Base-by-base conservation (phyloP, 495 filamentous ascomycete genomes). In the Penicillium coffeae region DNA sequence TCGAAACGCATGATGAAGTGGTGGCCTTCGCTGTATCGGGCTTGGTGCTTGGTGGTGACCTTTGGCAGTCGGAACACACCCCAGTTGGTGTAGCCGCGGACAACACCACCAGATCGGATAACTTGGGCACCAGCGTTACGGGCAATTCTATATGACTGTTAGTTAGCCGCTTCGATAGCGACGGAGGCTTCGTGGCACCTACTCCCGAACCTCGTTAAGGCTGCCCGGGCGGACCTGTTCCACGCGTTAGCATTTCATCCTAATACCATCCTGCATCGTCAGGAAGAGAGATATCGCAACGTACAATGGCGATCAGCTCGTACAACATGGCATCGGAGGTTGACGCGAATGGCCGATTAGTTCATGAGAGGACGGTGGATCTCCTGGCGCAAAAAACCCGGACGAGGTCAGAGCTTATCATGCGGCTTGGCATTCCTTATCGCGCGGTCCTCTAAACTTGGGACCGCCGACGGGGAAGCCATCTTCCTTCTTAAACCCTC, bases 1-100 rank as follows among this genome's bases (percentile, higher is more conserved):
- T 98, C 93, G 72, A 94, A 98, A 51, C 93, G 88, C 89, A 98
- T 88, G 62, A 95, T 83, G 74, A 98, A 98, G 76, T 97, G 95
- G 69, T 96, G 90, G 25, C 94, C 93, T 30, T 78, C 76, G 45
- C 79, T 80, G 75, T 97, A 85, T 46, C 78, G 77, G 47, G 83
- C 79, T 70, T 95, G 89, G 69, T 92, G 86, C 62, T 82, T 82
- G 52, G 77, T 83, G 45, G 81, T 79, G 51, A 83, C 73, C 52
- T 80, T 83, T 22, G 93, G 93, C 13, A 98, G 83, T 9, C 83
- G 70, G 73, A 91, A 95, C 50, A 83, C 74, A 59, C 94, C 94
- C 93, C 93, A 98, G 77, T 98, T 97, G 45, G 83, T 85, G 59
- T 89, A 78, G 62, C 89, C 89, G 51, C 93, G 92, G 63, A 98